phyloP scores from a whole-genome alignment of 108 stramenopile species.

The Pseudonitzschia delicatissima region DNA sequence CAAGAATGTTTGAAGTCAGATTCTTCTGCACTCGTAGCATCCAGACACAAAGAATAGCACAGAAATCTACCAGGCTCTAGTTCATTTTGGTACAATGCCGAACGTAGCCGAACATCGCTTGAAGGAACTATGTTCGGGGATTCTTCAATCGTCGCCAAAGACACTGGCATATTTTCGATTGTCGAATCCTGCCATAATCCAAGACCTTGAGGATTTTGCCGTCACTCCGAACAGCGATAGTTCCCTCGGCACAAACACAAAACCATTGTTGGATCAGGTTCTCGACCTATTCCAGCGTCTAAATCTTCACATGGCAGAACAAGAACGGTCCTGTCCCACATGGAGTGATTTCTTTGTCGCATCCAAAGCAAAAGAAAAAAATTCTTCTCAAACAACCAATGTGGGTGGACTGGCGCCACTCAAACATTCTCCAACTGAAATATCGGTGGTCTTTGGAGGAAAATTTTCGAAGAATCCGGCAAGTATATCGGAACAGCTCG shows the following conservation, averaged over 20 bases:
- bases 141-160: constrained; percentile 3
- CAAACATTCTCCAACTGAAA: background rate
- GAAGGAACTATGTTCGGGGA: background rate
- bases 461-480: constrained; percentile 10
- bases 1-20: no score
- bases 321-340: constrained; percentile 13
- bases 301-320: constrained; percentile 11
- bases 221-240: background rate
- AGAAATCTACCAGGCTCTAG: no score
- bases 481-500: constrained; percentile 24
- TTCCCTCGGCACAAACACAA: background rate
- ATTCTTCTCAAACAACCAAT: background rate
- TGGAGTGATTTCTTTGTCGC: background rate
- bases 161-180: constrained; percentile 21
- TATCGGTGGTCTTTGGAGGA: constrained; percentile 24
- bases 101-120: background rate
- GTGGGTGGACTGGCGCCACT: no score
- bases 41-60: no score
- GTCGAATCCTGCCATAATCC: background rate
- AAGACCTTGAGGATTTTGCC: constrained; percentile 12
- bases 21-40: no score
- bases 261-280: background rate
- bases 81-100: no score
- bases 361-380: background rate
- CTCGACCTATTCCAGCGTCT: constrained; percentile 14